Base-by-base conservation (phyloP, 768 basidiomycete genomes). In the Butyriboletus loyo region DNA sequence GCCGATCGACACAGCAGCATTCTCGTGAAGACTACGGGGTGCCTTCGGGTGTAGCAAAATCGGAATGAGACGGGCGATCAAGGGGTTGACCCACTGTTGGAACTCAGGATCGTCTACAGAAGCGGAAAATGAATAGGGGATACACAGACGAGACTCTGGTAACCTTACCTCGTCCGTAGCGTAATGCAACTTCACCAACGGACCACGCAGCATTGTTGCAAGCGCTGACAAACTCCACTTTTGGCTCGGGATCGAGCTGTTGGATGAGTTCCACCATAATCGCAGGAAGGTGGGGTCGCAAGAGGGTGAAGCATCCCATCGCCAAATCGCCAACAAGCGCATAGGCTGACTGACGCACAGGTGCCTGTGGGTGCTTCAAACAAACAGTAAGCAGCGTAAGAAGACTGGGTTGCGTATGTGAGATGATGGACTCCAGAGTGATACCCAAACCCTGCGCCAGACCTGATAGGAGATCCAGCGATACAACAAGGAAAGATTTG, bases 201-300 rank as follows among this genome's bases (percentile, higher is more conserved):
- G 93, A 94, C 97, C 97, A 99, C 1, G 96, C 96, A 10, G 97
- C 97, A 66, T 99, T 99, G 72, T 99, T 99, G 69, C 92, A 95
- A 6, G 96, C 97, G 59, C 92, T 95, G 56, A 98, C 85, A 64
- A 94, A 93, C 69, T 98, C 95, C 30, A 88, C 79, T 62, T 92
- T 90, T 1, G 96, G 97, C 64, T 96, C 91, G 5, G 90, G 89
- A 55, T 94, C 89, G 47, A 99, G 87, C 63, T 98, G 95, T 36
- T 80, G 73, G 55, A 90, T 89, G 49, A 99, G 79, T 66, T 94
- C 89, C 15, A 83, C 78, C 89, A 98, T 94, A 67, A 99, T 87
- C 27, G 83, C 83, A 1, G 91, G 81, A 75, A 98, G 86, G 55
- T 86, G 84, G 2, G 92, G 91, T 37, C 90, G 84, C 59, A 99